Evolutionary conservation across 2,329 filamentous ascomycete genomes (phyloP).

Genomic region (Beauveria medogensis): DNA sequence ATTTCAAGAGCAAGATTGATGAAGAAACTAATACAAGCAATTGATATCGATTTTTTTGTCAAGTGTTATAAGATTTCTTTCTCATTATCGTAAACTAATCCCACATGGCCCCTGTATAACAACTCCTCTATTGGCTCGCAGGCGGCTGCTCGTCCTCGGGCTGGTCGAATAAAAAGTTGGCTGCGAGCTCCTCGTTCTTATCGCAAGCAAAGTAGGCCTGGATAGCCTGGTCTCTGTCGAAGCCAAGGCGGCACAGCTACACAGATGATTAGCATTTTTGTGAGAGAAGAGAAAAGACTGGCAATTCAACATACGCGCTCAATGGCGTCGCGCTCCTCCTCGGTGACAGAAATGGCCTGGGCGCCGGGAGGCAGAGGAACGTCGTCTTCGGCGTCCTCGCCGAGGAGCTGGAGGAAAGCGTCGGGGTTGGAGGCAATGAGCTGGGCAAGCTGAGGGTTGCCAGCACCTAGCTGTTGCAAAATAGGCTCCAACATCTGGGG

Average conservation of each 20-base stretch:
- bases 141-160: constrained; percentile 70
- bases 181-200: constrained; percentile 97
- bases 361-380: constrained; percentile 79
- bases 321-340: constrained; percentile 94
- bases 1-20: background rate
- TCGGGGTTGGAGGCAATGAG: constrained; percentile 88
- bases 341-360: constrained; percentile 83
- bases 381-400: constrained; percentile 81
- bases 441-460: constrained; percentile 89
- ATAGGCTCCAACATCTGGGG: constrained; percentile 98
- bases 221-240: constrained; percentile 86
- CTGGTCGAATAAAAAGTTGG: constrained; percentile 97
- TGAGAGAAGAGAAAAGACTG: background rate
- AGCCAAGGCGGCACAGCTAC: constrained; percentile 85
- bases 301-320: constrained; percentile 57
- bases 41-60: background rate
- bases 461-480: constrained; percentile 86
- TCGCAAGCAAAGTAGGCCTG: constrained; percentile 99
- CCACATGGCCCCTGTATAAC: background rate
- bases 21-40: background rate
- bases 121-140: constrained; percentile 28
- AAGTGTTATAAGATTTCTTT: background rate
- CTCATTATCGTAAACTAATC: constrained; percentile 11
- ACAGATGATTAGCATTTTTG: background rate
- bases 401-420: constrained; percentile 82